These are phyloP conservation scores for Thielaviopsis populi DNA, from an alignment of 2,329 filamentous ascomycete genomes.

Conservation along the genomic window DNA sequence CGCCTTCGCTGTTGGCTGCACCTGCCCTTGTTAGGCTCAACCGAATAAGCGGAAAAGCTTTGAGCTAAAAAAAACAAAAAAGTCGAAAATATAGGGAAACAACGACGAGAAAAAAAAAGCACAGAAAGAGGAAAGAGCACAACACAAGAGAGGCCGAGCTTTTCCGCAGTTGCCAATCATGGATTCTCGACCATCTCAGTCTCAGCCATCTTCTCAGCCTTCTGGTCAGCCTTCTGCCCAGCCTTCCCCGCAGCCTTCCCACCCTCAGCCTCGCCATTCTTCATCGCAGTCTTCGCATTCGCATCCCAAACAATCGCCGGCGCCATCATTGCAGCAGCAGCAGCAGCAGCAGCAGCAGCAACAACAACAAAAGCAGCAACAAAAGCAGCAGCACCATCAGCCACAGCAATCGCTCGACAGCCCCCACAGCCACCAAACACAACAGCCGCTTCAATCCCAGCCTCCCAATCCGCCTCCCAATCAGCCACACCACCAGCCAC, in stretches of 20 bases:
- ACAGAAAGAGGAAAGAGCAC: background rate
- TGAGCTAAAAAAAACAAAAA: background rate
- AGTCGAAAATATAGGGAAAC: background rate
- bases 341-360: background rate
- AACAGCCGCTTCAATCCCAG: background rate
- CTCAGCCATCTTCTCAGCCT: slow-evolving; percentile 12
- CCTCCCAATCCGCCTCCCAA: slow-evolving; percentile 4
- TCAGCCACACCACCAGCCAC: slow-evolving; percentile 4
- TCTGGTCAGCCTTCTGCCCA: slow-evolving; percentile 8
- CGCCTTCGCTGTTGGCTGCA: background rate
- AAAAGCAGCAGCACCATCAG: background rate
- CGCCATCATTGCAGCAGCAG: background rate
- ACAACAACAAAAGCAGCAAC: background rate
- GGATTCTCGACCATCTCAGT: slow-evolving; percentile 15
- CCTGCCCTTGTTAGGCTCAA: background rate
- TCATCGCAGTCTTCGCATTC: slow-evolving; percentile 3
- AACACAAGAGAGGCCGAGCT: background rate
- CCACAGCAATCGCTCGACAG: background rate
- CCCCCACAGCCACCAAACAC: background rate
- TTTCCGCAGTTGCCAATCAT: slow-evolving; percentile 7
- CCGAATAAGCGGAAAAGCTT: slow-evolving; percentile 1
- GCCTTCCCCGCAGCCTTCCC: slow-evolving; percentile 15
- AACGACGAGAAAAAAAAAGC: background rate
- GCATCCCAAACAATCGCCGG: slow-evolving; percentile 5
- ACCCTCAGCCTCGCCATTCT: slow-evolving; percentile 13